Evolutionary conservation across 2,329 filamentous ascomycete genomes (phyloP).

Genomic region (Exutisphaerella laricina): DNA sequence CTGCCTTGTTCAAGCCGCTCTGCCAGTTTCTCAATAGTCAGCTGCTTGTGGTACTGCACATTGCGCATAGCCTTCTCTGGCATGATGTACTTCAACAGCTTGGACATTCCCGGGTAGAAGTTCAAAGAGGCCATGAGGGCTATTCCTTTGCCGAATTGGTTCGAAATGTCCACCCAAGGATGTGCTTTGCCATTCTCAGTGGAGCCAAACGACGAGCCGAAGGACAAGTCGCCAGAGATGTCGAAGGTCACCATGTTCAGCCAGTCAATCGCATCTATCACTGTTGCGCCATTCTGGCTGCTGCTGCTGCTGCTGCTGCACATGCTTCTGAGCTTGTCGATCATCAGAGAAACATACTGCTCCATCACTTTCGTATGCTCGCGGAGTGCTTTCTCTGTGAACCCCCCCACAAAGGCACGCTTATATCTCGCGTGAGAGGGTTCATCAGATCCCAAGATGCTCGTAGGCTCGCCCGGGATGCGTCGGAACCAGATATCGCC

Average conservation of each 20-base stretch:
- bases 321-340: background rate
- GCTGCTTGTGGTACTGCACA: conserved; percentile 3
- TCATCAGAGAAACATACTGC: conserved; percentile 1
- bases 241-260: conserved; percentile 12
- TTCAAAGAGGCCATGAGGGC: conserved; percentile 5
- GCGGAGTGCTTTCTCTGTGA: background rate
- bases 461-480: background rate
- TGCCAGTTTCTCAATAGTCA: conserved; percentile 3
- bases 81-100: conserved; percentile 2
- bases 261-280: conserved; percentile 14
- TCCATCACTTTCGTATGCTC: background rate
- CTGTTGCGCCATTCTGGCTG: background rate
- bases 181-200: conserved; percentile 3
- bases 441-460: conserved; percentile 4
- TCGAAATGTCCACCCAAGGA: conserved; percentile 8
- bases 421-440: conserved; percentile 6
- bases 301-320: background rate
- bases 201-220: conserved; percentile 7
- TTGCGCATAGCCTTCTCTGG: conserved; percentile 1
- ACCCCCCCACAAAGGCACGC: conserved; percentile 6
- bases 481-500: conserved; percentile 3
- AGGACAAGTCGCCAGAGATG: conserved; percentile 8
- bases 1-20: background rate
- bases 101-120: background rate
- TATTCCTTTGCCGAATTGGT: conserved; percentile 6